These are phyloP conservation scores for Coccomyxa sp. DNA, from an alignment of 139 green algal species.

Conservation along the genomic window DNA sequence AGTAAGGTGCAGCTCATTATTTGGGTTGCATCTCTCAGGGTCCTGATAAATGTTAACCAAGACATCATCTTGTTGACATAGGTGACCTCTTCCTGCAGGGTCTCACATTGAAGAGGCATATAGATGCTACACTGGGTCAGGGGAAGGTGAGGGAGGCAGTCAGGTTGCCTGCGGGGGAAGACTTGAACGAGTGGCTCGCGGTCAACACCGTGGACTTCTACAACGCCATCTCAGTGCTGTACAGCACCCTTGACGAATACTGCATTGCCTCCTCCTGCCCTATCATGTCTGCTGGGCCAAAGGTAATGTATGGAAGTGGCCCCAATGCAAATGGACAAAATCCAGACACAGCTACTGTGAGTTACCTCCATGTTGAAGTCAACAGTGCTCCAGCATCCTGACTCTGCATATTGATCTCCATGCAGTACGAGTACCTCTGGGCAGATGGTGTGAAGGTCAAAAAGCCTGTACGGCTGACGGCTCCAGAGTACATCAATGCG, in stretches of 20 bases:
- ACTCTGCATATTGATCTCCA: background rate
- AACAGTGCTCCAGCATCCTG: background rate
- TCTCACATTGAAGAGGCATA: constrained; percentile 83
- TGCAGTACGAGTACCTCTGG: constrained; percentile 98
- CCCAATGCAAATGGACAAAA: background rate
- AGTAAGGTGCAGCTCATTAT: constrained; percentile 56
- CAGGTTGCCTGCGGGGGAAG: constrained; percentile 77
- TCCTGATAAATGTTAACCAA: background rate
- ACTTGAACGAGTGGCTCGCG: constrained; percentile 86
- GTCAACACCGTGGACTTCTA: constrained; percentile 95
- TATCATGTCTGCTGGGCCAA: constrained; percentile 90
- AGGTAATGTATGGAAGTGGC: constrained; percentile 38
- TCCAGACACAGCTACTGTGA: too few species aligned
- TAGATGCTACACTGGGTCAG: constrained; percentile 84
- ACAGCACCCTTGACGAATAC: constrained; percentile 87
- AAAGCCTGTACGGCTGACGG: constrained; percentile 87
- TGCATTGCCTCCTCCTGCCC: constrained; percentile 88
- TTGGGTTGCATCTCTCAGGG: too few species aligned
- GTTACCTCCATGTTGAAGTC: background rate
- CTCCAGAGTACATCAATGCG: constrained; percentile 92
- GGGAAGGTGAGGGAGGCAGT: constrained; percentile 83
- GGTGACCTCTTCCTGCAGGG: constrained; percentile 39
- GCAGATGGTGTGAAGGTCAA: constrained; percentile 92
- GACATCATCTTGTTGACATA: background rate
- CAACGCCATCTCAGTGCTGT: constrained; percentile 95